Evolutionary conservation across 129 eudicot genomes (phyloP).

Genomic region (Flaveria bidentis): DNA sequence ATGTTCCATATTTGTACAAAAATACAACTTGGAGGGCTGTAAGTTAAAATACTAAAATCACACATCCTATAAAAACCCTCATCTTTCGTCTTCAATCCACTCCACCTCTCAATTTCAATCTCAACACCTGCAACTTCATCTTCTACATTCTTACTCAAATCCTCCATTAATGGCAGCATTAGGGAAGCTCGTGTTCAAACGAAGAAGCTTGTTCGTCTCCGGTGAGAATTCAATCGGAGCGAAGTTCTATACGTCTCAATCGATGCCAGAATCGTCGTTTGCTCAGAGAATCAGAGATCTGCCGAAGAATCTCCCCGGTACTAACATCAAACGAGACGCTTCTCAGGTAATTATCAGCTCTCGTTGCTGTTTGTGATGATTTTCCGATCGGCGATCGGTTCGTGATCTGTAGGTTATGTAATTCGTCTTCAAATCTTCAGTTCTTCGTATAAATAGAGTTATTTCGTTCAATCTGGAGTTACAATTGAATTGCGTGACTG

Average conservation of each 20-base stretch:
- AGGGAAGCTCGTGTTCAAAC: constrained; percentile 42
- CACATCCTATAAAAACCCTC: not conserved
- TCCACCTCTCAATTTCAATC: not conserved
- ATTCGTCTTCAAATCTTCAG: not conserved
- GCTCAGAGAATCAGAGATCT: constrained; percentile 74
- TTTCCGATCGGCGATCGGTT: not conserved
- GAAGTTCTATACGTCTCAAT: constrained; percentile 47
- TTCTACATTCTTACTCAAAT: constrained; percentile 11
- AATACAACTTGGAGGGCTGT: not conserved
- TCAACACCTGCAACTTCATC: not conserved
- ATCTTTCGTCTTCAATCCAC: constrained; percentile 15
- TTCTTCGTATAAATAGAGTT: not conserved
- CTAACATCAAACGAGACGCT: constrained; percentile 70
- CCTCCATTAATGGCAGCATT: constrained; percentile 60
- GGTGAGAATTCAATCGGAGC: constrained; percentile 32
- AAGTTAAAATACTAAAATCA: not conserved
- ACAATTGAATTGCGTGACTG: not conserved
- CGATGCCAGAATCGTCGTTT: constrained; percentile 59
- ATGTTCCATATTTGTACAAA: constrained; percentile 14
- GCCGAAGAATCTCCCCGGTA: constrained; percentile 70
- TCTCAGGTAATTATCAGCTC: constrained; percentile 56
- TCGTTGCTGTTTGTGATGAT: not conserved
- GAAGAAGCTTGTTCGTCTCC: constrained; percentile 26
- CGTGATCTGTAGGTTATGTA: not conserved
- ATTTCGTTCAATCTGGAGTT: not conserved